phyloP scores from a whole-genome alignment of 2,329 filamentous ascomycete genomes.

The Cladosporium sp. region DNA sequence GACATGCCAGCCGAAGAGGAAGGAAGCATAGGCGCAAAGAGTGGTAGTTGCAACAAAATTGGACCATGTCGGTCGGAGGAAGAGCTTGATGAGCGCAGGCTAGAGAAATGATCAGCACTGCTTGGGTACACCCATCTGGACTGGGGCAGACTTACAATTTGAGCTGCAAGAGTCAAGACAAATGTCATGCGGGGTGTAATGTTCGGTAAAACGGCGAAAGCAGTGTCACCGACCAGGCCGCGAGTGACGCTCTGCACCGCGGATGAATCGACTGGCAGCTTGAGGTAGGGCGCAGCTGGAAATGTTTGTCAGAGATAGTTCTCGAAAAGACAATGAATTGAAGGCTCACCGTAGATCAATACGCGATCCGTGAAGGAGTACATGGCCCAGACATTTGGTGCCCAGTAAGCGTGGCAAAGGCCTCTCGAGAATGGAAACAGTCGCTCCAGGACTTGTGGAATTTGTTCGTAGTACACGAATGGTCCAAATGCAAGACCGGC shows the following conservation, averaged over 20 bases:
- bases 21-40: conserved; percentile 92
- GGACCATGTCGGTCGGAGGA: conserved; percentile 78
- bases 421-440: conserved; percentile 94
- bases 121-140: conserved; percentile 23
- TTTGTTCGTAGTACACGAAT: conserved; percentile 77
- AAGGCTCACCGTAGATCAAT: conserved; percentile 71
- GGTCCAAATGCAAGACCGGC: conserved; percentile 85
- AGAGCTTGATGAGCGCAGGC: conserved; percentile 78
- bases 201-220: conserved; percentile 90
- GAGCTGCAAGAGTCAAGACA: conserved; percentile 76
- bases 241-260: conserved; percentile 88
- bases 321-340: background rate
- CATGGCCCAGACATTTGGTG: conserved; percentile 93
- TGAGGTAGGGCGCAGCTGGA: conserved; percentile 76
- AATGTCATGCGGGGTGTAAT: conserved; percentile 81
- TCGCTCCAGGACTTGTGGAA: conserved; percentile 78
- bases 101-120: conserved; percentile 28
- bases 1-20: conserved; percentile 97
- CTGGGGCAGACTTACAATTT: conserved; percentile 52
- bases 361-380: conserved; percentile 89
- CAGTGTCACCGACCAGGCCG: conserved; percentile 87
- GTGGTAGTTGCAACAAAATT: conserved; percentile 87
- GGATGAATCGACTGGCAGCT: conserved; percentile 68
- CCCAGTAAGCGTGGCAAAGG: conserved; percentile 97
- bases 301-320: background rate